Percentiles rank a stretch among this genome's conserved stretches.
These are phyloP conservation scores for Neonectria ditissima DNA, from an alignment of 2,329 filamentous ascomycete species.

Conservation along the genomic window DNA sequence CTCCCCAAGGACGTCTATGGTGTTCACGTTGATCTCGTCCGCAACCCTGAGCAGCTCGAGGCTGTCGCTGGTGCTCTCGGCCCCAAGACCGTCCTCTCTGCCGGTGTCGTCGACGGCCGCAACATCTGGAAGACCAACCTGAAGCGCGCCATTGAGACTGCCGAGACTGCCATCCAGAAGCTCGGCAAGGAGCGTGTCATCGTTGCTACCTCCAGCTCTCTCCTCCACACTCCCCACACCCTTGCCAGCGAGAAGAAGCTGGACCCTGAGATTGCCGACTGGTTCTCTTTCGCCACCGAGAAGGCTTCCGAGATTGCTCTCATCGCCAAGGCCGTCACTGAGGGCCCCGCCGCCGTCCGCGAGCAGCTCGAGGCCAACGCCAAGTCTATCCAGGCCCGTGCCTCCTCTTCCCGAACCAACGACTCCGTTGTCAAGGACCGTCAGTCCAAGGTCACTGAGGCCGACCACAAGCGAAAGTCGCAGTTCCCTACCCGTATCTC, in stretches of 20 bases:
- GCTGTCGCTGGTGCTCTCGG: constrained; percentile 85
- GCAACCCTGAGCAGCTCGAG: constrained; percentile 97
- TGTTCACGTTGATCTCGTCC: constrained; percentile 95
- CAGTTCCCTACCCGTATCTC: constrained; percentile 86
- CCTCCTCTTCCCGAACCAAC: constrained; percentile 95
- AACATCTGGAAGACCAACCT: constrained; percentile 99
- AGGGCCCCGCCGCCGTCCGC: constrained; percentile 87
- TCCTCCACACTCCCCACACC: constrained; percentile 98
- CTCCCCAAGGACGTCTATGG: constrained; percentile 83
- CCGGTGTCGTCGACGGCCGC: constrained; percentile 96
- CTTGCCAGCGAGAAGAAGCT: constrained; percentile 99
- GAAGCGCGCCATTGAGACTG: constrained; percentile 90
- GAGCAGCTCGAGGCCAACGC: constrained; percentile 96
- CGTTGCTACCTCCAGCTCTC: constrained; percentile 95
- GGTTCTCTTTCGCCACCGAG: constrained; percentile 98
- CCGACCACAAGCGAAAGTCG: constrained; percentile 93
- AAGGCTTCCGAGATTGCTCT: constrained; percentile 91
- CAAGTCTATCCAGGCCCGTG: constrained; percentile 91
- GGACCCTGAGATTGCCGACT: constrained; percentile 90
- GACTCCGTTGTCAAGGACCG: constrained; percentile 97
- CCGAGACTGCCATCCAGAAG: constrained; percentile 91
- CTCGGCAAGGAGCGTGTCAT: constrained; percentile 98
- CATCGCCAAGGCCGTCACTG: constrained; percentile 96
- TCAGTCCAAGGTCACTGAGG: constrained; percentile 85
- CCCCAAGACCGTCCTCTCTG: constrained; percentile 89